Conservation (phyloP, 2,329 filamentous ascomycete genomes). For the Lecanoromycetidae sp. region DNA sequence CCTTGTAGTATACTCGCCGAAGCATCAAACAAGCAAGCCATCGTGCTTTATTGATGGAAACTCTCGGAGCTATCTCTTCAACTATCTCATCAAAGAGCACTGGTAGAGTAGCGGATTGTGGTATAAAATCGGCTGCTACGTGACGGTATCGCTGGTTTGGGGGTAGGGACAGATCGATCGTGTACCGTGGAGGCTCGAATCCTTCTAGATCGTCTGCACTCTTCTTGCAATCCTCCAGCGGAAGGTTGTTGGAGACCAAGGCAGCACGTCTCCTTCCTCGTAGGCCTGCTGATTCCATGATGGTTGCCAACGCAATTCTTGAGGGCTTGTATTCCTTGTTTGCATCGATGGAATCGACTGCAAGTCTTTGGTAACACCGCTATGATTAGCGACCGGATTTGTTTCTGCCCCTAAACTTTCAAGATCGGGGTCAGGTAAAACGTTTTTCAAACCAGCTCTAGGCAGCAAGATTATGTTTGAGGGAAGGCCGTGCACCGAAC, state of each 20-base stretch:
- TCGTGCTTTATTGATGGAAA: slow-evolving; percentile 23
- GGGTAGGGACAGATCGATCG: slow-evolving; percentile 44
- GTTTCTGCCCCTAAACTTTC: no score
- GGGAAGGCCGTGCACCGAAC: no score
- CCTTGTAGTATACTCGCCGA: slow-evolving; percentile 38
- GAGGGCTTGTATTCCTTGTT: not conserved
- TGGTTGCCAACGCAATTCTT: not conserved
- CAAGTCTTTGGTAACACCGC: no score
- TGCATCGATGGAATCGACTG: not conserved
- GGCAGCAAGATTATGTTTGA: no score
- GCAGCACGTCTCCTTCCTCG: not conserved
- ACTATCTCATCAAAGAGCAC: slow-evolving; percentile 42
- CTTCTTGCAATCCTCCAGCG: not conserved
- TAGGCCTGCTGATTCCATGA: slow-evolving; percentile 2
- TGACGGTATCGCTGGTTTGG: slow-evolving; percentile 41
- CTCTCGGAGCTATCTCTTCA: slow-evolving; percentile 22
- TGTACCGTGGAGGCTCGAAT: slow-evolving; percentile 28
- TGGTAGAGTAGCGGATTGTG: slow-evolving; percentile 33
- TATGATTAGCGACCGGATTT: not conserved
- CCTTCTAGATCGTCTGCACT: not conserved
- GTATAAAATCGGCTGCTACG: slow-evolving; percentile 36
- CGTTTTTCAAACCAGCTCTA: no score
- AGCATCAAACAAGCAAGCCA: slow-evolving; percentile 37
- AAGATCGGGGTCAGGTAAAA: no score
- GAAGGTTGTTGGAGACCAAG: not conserved